Conservation (phyloP, 352 stramenopile species). For the Phytophthora capsici region DNA sequence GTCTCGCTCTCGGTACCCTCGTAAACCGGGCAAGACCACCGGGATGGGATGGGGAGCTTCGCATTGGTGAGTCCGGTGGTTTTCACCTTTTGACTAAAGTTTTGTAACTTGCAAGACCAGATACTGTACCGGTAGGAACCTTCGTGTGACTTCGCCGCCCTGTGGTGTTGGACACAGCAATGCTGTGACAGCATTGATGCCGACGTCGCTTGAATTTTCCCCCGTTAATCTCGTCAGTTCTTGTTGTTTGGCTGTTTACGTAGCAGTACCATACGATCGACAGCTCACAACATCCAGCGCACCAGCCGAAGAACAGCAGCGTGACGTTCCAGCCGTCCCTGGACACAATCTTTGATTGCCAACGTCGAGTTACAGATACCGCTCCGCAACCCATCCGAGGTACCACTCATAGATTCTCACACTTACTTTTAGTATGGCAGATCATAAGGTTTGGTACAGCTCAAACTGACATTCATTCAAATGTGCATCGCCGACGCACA, state of each 20-base stretch:
- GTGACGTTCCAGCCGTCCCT: neutral
- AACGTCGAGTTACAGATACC: too few relatives aligned
- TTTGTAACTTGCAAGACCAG: neutral
- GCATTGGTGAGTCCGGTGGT: slow-evolving; percentile 23
- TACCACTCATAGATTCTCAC: too few relatives aligned
- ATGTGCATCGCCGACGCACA: too few relatives aligned
- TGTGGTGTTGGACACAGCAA: slow-evolving; percentile 17
- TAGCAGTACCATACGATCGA: neutral
- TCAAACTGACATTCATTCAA: too few relatives aligned
- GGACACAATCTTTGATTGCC: slow-evolving; percentile 12
- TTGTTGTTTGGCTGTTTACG: slow-evolving; percentile 1
- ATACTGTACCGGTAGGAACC: neutral
- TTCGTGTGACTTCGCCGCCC: slow-evolving; percentile 6
- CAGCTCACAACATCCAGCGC: slow-evolving; percentile 7
- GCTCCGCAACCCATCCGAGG: too few relatives aligned
- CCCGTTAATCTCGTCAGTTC: slow-evolving; percentile 3
- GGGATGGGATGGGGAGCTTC: neutral
- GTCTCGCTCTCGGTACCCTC: too few relatives aligned
- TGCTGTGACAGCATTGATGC: too few relatives aligned
- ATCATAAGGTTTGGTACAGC: too few relatives aligned
- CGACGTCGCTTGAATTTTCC: slow-evolving; percentile 6
- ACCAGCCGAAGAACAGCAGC: slow-evolving; percentile 18
- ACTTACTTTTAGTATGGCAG: too few relatives aligned
- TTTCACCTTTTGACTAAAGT: neutral
- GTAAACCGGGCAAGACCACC: slow-evolving; percentile 20